A percentile compares a stretch with the other conserved stretches of the same genome.
phyloP scores from a whole-genome alignment of 2,329 filamentous ascomycete species.

The Seiridium cupressi region DNA sequence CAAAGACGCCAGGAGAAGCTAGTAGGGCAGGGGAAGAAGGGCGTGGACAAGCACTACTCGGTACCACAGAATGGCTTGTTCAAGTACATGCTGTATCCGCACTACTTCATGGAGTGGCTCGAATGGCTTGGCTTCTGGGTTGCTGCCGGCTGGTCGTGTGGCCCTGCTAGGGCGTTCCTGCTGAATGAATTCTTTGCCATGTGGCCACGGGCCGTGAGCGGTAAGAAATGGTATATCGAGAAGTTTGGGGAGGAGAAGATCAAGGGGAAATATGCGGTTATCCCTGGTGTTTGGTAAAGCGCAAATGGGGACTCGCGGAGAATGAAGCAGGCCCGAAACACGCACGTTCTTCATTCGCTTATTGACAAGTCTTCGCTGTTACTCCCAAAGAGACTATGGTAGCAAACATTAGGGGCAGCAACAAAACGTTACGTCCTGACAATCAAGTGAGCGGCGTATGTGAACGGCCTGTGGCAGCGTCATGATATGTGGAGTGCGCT shows the following conservation, averaged over 20 bases:
- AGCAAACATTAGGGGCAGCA: no score
- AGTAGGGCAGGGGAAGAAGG: slow-evolving; percentile 31
- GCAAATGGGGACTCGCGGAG: no score
- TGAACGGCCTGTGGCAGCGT: no score
- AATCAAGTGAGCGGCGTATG: no score
- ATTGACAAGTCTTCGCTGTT: no score
- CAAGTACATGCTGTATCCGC: slow-evolving; percentile 78
- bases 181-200: slow-evolving; percentile 88
- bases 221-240: slow-evolving; percentile 81
- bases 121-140: slow-evolving; percentile 93
- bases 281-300: slow-evolving; percentile 37
- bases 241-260: slow-evolving; percentile 86
- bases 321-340: no score
- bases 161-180: slow-evolving; percentile 78
- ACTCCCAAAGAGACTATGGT: no score
- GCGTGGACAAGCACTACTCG: slow-evolving; percentile 80
- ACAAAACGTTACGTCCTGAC: no score
- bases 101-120: slow-evolving; percentile 95
- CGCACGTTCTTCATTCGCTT: no score
- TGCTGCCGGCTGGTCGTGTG: slow-evolving; percentile 63
- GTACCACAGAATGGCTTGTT: slow-evolving; percentile 85
- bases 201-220: slow-evolving; percentile 80
- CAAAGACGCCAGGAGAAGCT: slow-evolving; percentile 53
- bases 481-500: no score
- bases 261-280: slow-evolving; percentile 69